phyloP scores from a whole-genome alignment of 129 eudicot genomes.

The Ambrosia trifida region DNA sequence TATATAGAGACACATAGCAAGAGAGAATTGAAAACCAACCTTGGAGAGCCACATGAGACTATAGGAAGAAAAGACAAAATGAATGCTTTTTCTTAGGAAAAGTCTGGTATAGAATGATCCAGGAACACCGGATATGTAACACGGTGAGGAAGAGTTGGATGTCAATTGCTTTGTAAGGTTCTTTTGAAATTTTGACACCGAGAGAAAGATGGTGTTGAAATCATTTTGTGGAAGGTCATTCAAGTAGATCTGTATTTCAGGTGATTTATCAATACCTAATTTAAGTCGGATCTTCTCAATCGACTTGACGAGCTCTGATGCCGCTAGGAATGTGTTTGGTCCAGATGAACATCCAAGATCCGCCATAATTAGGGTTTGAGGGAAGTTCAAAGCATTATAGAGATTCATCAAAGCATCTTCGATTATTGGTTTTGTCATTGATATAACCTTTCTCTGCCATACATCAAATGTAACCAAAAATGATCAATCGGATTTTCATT shows the following conservation, averaged over 20 bases:
- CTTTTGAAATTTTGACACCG: conserved; percentile 43
- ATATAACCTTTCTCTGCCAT: conserved; percentile 49
- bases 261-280: conserved; percentile 29
- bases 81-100: conserved; percentile 44
- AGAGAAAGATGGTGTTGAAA: conserved; percentile 62
- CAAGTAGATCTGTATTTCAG: conserved; percentile 58
- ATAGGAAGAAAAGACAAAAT: conserved; percentile 80
- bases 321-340: conserved; percentile 57
- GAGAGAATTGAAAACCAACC: too few species aligned
- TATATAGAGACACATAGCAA: neutral
- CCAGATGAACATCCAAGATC: conserved; percentile 89
- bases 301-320: conserved; percentile 40
- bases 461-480: neutral
- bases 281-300: conserved; percentile 32
- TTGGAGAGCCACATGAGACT: conserved; percentile 57
- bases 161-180: conserved; percentile 35
- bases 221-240: conserved; percentile 85
- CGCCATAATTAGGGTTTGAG: conserved; percentile 53
- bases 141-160: conserved; percentile 32
- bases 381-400: conserved; percentile 32
- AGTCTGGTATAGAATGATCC: conserved; percentile 74
- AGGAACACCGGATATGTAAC: conserved; percentile 59
- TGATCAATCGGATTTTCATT: neutral
- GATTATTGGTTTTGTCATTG: conserved; percentile 52
- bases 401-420: conserved; percentile 56